A percentile compares a stretch with the other conserved stretches of the same genome.
These are phyloP conservation scores for Taiozyma onychis DNA, from an alignment of 1,139 yeast genomes.

Conservation along the genomic window DNA sequence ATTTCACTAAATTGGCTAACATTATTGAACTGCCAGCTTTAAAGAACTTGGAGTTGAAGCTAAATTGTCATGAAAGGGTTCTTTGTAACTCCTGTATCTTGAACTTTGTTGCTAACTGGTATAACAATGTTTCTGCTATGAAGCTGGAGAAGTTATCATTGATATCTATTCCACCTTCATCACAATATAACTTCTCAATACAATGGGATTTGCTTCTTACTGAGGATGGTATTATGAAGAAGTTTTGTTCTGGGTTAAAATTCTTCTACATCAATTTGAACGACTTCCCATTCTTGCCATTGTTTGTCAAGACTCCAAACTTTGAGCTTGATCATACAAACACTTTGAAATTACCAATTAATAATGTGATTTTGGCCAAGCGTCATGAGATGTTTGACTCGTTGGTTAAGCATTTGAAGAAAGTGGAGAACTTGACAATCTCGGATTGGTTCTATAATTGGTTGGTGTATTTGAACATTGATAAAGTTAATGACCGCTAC, in stretches of 20 bases:
- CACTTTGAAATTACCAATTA: slow-evolving; percentile 18
- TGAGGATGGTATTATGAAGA: slow-evolving; percentile 9
- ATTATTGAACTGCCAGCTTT: slow-evolving; percentile 18
- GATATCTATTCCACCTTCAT: slow-evolving; percentile 20
- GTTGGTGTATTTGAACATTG: slow-evolving; percentile 22
- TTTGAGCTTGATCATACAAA: slow-evolving; percentile 13
- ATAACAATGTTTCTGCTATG: background rate
- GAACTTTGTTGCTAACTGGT: slow-evolving; percentile 23
- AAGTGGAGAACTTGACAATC: slow-evolving; percentile 13
- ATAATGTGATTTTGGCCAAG: slow-evolving; percentile 9
- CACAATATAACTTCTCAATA: slow-evolving; percentile 13
- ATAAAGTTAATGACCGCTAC: slow-evolving; percentile 13
- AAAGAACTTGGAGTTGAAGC: slow-evolving; percentile 21
- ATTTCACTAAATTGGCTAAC: slow-evolving; percentile 17
- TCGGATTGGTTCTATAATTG: slow-evolving; percentile 26
- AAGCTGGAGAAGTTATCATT: slow-evolving; percentile 16
- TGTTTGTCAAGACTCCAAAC: slow-evolving; percentile 17
- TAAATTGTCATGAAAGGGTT: slow-evolving; percentile 19
- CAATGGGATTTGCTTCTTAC: slow-evolving; percentile 21
- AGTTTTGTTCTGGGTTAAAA: slow-evolving; percentile 15
- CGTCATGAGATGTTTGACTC: slow-evolving; percentile 20
- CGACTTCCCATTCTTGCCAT: slow-evolving; percentile 23
- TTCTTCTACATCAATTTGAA: slow-evolving; percentile 21
- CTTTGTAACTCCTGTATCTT: slow-evolving; percentile 20
- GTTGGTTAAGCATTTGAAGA: slow-evolving; percentile 9